Evolutionary conservation across 768 basidiomycete species (phyloP), one percentile per base, ranked within the genome.

Genomic region (Clitopilus passeckerianus): DNA sequence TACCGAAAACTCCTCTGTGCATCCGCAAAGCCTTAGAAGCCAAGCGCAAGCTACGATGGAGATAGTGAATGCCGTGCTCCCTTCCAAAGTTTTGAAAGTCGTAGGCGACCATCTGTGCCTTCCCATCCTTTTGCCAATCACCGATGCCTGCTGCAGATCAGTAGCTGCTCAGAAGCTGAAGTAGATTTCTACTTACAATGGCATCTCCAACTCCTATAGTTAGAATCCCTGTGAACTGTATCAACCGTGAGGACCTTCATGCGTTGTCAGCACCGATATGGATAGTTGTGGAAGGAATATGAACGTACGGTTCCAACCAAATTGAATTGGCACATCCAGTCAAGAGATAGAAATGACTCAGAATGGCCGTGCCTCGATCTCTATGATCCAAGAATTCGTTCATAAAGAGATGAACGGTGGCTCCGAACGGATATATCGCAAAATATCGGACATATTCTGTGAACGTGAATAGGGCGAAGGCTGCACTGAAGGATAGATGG

Each of bases 401-500:
- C 86, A 99, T 87, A 73, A 99, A 99, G 58, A 98, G 76, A 74
- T 99, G 97, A 18, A 99, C 86, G 10, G 86, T 78, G 9, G 91
- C 95, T 14, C 95, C 94, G 66, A 98, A 91, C 2, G 97, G 97
- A 75, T 97, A 98, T 54, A 99, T 84, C 35, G 97, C 97, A 73
- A 98, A 99, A 74, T 98, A 99, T 60, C 97, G 92, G 63, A 98
- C 85, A 76, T 98, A 98, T 76, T 99, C 97, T 59, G 92, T 87
- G 71, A 99, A 98, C 22, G 87, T 92, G 77, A 99, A 98, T 63
- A 93, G 72, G 8, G 97, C 89, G 72, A 99, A 98, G 1, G 96
- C 96, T 18, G 86, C 89, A 66, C 92, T 95, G 76, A 99, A 97
- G 8, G 95, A 87, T 46, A 98, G 76, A 71, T 98, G 95, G 33